These are phyloP conservation scores for Boletus patriciae DNA, from an alignment of 768 basidiomycete genomes.

Conservation along the genomic window DNA sequence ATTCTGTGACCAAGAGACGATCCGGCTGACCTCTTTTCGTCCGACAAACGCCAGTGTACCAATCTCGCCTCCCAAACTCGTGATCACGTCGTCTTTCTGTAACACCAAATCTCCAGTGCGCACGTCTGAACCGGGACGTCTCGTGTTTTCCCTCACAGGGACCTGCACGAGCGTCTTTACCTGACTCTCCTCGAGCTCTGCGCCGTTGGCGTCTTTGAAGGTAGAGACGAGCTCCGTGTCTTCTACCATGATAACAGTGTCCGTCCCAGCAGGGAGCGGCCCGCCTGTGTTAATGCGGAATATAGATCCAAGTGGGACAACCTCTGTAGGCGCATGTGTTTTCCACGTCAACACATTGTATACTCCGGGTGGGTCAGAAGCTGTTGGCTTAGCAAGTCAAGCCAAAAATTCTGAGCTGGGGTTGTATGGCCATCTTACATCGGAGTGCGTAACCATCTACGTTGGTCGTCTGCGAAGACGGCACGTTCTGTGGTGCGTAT, in stretches of 20 bases:
- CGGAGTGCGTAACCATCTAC: conserved; percentile 88
- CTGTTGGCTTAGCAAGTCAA: conserved; percentile 36
- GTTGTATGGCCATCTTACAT: conserved; percentile 42
- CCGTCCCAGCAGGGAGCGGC: conserved; percentile 70
- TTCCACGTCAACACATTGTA: conserved; percentile 67
- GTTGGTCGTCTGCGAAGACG: conserved; percentile 66
- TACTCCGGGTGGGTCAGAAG: conserved; percentile 59
- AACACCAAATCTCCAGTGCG: conserved; percentile 65
- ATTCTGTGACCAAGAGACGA: neutral
- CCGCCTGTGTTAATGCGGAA: conserved; percentile 84
- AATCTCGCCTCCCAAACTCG: conserved; percentile 74
- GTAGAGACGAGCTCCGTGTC: conserved; percentile 77
- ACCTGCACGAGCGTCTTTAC: conserved; percentile 68
- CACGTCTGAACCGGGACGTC: conserved; percentile 74
- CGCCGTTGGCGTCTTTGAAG: conserved; percentile 36
- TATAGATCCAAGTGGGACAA: conserved; percentile 46
- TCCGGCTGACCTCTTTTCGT: conserved; percentile 53
- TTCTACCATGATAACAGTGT: conserved; percentile 91
- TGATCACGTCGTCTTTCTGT: conserved; percentile 58
- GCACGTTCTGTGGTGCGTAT: conserved; percentile 61
- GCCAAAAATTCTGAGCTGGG: neutral
- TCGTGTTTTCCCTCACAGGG: conserved; percentile 66
- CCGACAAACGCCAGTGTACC: conserved; percentile 83
- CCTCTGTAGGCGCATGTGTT: conserved; percentile 33
- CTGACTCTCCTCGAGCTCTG: conserved; percentile 63